Conservation (phyloP, 2,329 filamentous ascomycete genomes). For the Escovopsis sp. region DNA sequence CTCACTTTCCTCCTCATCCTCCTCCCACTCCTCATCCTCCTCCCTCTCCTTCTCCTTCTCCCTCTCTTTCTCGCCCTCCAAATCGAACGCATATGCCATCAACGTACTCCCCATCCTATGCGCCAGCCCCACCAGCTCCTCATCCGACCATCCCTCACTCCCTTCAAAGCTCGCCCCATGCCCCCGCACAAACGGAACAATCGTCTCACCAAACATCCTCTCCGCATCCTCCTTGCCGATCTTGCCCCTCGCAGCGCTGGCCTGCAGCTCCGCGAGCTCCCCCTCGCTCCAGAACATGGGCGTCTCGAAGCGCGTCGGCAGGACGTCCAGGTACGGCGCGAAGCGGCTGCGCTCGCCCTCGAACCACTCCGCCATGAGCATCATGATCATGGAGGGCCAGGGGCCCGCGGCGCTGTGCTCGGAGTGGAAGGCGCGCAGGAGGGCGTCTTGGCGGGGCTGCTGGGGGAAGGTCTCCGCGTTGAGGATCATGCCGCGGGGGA, state of each 20-base stretch:
- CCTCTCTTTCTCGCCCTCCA: conserved; percentile 45
- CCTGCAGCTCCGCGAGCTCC: conserved; percentile 60
- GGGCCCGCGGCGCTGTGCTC: conserved; percentile 20
- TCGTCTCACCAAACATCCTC: conserved; percentile 42
- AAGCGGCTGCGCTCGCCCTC: conserved; percentile 48
- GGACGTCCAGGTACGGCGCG: conserved; percentile 62
- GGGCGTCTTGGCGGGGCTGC: conserved; percentile 19
- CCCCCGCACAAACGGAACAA: conserved; percentile 35
- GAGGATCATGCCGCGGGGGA: conserved; percentile 58
- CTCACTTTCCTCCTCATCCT: conserved; percentile 35
- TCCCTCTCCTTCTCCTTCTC: conserved; percentile 37
- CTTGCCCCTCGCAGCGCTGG: conserved; percentile 59
- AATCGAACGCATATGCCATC: conserved; percentile 87
- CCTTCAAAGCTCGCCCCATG: conserved; percentile 28
- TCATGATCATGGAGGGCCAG: conserved; percentile 50
- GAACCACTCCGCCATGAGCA: conserved; percentile 63
- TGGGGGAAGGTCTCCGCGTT: conserved; percentile 40
- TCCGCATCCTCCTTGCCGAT: conserved; percentile 63
- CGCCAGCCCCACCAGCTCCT: conserved; percentile 35
- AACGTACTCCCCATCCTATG: conserved; percentile 78
- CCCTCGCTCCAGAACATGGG: conserved; percentile 74
- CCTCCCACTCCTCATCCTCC: conserved; percentile 48
- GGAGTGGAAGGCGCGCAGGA: conserved; percentile 22
- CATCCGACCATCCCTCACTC: conserved; percentile 22
- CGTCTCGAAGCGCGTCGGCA: conserved; percentile 61